Percentiles rank a stretch among this genome's conserved stretches.
Conservation (phyloP, 2,329 filamentous ascomycete genomes). For the Sporothrix luriei region DNA sequence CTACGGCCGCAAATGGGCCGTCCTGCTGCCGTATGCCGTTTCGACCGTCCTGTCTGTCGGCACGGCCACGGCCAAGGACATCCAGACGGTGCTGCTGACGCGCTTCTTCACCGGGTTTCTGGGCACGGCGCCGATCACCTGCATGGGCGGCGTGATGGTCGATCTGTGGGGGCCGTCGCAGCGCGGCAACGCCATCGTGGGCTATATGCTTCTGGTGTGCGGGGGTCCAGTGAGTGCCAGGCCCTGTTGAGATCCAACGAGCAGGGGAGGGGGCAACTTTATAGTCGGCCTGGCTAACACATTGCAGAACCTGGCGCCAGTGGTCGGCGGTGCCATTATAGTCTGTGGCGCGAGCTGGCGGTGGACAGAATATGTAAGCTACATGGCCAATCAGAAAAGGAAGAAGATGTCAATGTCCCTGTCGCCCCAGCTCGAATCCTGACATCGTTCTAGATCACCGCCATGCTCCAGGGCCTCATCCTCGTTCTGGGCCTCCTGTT, state of each 20-base stretch:
- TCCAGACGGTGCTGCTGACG: conserved; percentile 8
- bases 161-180: conserved; percentile 26
- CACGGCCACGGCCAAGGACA: conserved; percentile 13
- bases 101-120: conserved; percentile 21
- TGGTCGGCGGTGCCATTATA: neutral
- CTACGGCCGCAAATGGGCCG: conserved; percentile 15
- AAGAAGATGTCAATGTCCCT: too few relatives aligned
- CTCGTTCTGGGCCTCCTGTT: conserved; percentile 17
- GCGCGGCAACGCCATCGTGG: conserved; percentile 29
- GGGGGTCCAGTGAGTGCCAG: neutral
- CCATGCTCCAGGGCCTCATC: neutral
- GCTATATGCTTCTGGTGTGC: conserved; percentile 4
- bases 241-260: neutral
- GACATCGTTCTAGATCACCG: neutral
- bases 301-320: neutral
- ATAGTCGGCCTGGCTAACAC: neutral
- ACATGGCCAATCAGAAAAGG: too few relatives aligned
- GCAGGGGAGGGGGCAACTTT: too few relatives aligned
- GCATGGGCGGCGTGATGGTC: conserved; percentile 24
- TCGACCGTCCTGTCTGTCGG: neutral
- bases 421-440: too few relatives aligned
- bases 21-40: neutral
- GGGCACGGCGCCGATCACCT: conserved; percentile 25
- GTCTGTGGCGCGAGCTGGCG: neutral
- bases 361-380: conserved; percentile 19